These are phyloP conservation scores for Acanthamoeba rhysodes DNA, from an alignment of 208 protist species.

Conservation along the genomic window DNA sequence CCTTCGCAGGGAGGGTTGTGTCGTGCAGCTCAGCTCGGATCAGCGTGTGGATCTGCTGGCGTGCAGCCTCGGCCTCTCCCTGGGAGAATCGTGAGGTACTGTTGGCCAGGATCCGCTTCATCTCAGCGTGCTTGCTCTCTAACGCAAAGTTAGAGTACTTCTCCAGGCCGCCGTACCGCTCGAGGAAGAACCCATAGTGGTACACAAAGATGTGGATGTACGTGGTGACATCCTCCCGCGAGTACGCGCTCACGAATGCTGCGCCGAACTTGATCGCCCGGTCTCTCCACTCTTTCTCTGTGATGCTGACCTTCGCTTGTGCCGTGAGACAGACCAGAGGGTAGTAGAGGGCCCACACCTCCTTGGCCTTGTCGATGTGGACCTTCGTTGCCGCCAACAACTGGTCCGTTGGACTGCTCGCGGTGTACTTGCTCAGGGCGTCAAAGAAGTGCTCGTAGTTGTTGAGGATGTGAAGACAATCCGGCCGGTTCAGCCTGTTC, in stretches of 20 bases:
- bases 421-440: not conserved
- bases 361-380: not conserved
- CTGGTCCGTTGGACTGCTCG: not conserved
- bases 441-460: not conserved
- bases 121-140: constrained; percentile 19
- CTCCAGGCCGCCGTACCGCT: constrained; percentile 5
- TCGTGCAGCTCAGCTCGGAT: not conserved
- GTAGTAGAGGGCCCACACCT: constrained; percentile 3
- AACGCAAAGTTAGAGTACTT: constrained; percentile 40
- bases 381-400: not conserved
- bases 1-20: not conserved
- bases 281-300: constrained; percentile 28
- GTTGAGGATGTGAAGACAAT: not conserved
- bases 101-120: constrained; percentile 36
- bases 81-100: constrained; percentile 34
- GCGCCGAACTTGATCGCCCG: not conserved
- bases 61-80: not conserved
- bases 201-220: constrained; percentile 69
- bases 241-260: not conserved
- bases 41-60: not conserved
- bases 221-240: constrained; percentile 39
- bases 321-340: not conserved
- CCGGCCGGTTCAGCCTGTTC: not conserved
- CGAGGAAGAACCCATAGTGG: constrained; percentile 56
- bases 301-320: constrained; percentile 57